Conservation (phyloP, 495 filamentous ascomycete genomes). For the Neurospora sp. region DNA sequence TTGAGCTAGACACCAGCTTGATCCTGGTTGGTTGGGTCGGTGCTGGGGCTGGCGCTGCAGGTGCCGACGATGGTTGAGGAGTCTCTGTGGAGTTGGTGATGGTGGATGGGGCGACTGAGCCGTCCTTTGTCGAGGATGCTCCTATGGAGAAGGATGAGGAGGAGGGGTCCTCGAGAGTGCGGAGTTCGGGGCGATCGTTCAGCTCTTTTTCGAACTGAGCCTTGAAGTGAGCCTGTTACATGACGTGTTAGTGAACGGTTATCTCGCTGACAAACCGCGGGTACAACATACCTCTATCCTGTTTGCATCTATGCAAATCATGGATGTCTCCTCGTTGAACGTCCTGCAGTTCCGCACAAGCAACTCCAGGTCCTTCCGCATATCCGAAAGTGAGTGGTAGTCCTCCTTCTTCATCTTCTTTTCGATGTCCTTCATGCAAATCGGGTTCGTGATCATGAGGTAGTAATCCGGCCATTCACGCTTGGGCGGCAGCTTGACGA, state of each 20-base stretch:
- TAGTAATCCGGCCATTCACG: conserved; percentile 89
- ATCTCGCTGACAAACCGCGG: background rate
- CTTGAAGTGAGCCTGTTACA: conserved; percentile 51
- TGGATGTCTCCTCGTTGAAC: conserved; percentile 91
- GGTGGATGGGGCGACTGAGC: conserved; percentile 54
- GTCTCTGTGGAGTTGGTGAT: conserved; percentile 46
- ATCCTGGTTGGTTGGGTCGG: conserved; percentile 30
- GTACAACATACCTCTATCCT: conserved; percentile 64
- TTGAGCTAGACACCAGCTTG: conserved; percentile 51
- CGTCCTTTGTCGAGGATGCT: conserved; percentile 42
- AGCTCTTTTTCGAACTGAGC: conserved; percentile 59
- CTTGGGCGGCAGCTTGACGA: conserved; percentile 83
- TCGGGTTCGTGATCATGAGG: conserved; percentile 78
- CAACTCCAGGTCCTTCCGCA: conserved; percentile 69
- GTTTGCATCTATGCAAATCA: conserved; percentile 85
- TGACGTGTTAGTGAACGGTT: conserved; percentile 17
- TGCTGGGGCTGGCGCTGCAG: conserved; percentile 10
- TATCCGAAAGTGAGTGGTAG: conserved; percentile 69
- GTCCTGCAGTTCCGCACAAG: conserved; percentile 85
- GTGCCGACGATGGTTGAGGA: conserved; percentile 43
- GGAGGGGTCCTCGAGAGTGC: conserved; percentile 50
- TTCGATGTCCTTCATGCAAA: conserved; percentile 86
- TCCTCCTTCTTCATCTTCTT: conserved; percentile 91
- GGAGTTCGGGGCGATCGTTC: conserved; percentile 60
- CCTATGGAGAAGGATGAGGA: background rate